Conservation (phyloP, 2,329 filamentous ascomycete species). For the Pseudopyrenochaeta lycopersici region DNA sequence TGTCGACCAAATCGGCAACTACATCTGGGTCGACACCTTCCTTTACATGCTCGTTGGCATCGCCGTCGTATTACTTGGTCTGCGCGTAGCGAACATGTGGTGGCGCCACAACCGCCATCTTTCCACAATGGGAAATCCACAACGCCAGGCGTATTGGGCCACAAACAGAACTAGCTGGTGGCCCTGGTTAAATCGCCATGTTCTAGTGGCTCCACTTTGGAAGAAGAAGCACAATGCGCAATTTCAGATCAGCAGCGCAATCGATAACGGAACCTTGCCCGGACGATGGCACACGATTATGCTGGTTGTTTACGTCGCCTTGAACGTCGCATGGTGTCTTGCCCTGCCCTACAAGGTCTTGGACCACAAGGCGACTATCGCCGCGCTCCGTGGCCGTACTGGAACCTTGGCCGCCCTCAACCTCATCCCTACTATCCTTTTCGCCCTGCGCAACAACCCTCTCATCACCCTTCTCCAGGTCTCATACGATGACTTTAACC, state of each 20-base stretch:
- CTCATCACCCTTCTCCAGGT: slow-evolving; percentile 83
- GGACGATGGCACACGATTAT: slow-evolving; percentile 80
- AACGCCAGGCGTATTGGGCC: slow-evolving; percentile 56
- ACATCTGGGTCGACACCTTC: slow-evolving; percentile 56
- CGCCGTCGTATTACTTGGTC: slow-evolving; percentile 49
- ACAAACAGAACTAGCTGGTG: slow-evolving; percentile 55
- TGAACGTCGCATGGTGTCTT: slow-evolving; percentile 81
- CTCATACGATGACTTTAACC: slow-evolving; percentile 96
- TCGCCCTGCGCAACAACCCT: slow-evolving; percentile 93
- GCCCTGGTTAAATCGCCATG: slow-evolving; percentile 70
- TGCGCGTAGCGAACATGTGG: slow-evolving; percentile 53
- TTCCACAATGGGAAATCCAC: slow-evolving; percentile 53
- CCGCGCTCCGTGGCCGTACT: slow-evolving; percentile 84
- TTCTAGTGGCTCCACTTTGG: slow-evolving; percentile 76
- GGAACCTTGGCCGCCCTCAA: slow-evolving; percentile 87
- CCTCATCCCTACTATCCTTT: slow-evolving; percentile 88
- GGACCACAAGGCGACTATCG: slow-evolving; percentile 67
- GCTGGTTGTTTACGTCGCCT: slow-evolving; percentile 71
- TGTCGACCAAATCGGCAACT: slow-evolving; percentile 60
- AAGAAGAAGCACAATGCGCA: slow-evolving; percentile 80
- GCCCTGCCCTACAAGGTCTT: slow-evolving; percentile 67
- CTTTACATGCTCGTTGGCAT: slow-evolving; percentile 48
- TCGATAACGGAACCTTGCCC: slow-evolving; percentile 80
- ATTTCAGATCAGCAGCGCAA: slow-evolving; percentile 71
- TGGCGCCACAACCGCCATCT: slow-evolving; percentile 57